Evolutionary conservation across 2,329 filamentous ascomycete genomes (phyloP), one percentile per base, ranked within the genome.

Genomic region (Chalaropsis thielavioides): DNA sequence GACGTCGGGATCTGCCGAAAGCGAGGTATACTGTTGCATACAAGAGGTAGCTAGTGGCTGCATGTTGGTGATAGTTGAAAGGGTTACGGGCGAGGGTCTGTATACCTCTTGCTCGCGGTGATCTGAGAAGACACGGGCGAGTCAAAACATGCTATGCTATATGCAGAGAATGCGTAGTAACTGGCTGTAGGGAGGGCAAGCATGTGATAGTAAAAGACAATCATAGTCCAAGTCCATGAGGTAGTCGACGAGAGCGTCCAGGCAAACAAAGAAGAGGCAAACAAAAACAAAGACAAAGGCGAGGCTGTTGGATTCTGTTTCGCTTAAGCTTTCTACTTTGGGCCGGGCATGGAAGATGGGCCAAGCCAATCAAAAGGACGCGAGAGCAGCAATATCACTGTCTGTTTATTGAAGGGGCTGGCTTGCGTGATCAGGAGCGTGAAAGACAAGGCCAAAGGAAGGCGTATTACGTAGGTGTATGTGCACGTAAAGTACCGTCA

Each of bases 221-320:
- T 10, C 6, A 38, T 8, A 38, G 5, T 38, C 35, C 35, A 38
- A 38, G 35, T 38, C 35, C 35, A 38, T 8, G 5, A 38, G 35
- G 5, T 8, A 38, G 8, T 38, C 35, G 35, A 38, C 35, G 35
- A 38, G 35, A 8, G 5, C 35, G 10, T 38, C 35, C 35, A 38
- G 35, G 35, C 35, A 38, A 38, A 38, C 35, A 58, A 58, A 6
- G 24, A 19, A 51, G 19, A 51, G 19, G 46, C 5, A 51, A 51
- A 51, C 19, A 15, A 13, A 31, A 58, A 35, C 51, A 38, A 22
- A 31, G 27, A 58, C 27, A 58, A 58, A 38, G 3, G 17, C 17
- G 27, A 58, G 51, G 51, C 51, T 58, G 51, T 35, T 38, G 51
- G 51, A n/a, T 58, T 58, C 17, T 58, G 31, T 58, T 58, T 58